These are phyloP conservation scores for Arctium minus DNA, from an alignment of 129 eudicot species.

Conservation along the genomic window DNA sequence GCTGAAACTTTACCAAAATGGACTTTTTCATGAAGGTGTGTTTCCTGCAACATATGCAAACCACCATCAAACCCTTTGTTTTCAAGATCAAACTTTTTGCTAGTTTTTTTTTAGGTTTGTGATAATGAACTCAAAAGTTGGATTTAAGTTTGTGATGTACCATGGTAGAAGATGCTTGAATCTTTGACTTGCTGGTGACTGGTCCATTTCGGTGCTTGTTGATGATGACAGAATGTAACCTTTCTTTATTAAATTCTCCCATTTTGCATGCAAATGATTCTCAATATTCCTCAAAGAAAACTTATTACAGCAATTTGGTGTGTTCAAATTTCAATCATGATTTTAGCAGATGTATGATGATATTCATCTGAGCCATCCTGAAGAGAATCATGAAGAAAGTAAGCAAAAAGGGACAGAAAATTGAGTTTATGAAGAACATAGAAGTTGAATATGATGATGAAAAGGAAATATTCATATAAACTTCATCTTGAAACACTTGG, in stretches of 20 bases:
- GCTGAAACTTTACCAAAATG: conserved; percentile 44
- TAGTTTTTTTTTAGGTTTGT: background rate
- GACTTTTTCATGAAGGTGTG: conserved; percentile 50
- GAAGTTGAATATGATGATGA: background rate
- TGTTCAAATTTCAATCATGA: conserved; percentile 4
- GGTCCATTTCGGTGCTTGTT: conserved; percentile 49
- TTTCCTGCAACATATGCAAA: conserved; percentile 38
- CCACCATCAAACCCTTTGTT: background rate
- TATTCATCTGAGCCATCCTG: conserved; percentile 12
- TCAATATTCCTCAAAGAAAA: background rate
- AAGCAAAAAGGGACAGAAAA: background rate
- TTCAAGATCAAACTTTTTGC: background rate
- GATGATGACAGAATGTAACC: conserved; percentile 26
- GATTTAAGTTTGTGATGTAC: conserved; percentile 29
- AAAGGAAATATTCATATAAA: background rate
- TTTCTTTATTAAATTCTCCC: conserved; percentile 50
- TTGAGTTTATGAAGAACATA: background rate
- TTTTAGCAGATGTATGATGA: conserved; percentile 6
- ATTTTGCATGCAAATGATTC: conserved; percentile 29
- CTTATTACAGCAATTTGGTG: conserved; percentile 20
- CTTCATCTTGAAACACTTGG: background rate
- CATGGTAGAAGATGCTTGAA: conserved; percentile 69
- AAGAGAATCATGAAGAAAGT: background rate
- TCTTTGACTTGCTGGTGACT: conserved; percentile 50
- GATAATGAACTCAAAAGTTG: background rate